A percentile compares a stretch with the other conserved stretches of the same genome.
Conservation (phyloP, 2,329 filamentous ascomycete genomes). For the Pseudogymnoascus sp. region DNA sequence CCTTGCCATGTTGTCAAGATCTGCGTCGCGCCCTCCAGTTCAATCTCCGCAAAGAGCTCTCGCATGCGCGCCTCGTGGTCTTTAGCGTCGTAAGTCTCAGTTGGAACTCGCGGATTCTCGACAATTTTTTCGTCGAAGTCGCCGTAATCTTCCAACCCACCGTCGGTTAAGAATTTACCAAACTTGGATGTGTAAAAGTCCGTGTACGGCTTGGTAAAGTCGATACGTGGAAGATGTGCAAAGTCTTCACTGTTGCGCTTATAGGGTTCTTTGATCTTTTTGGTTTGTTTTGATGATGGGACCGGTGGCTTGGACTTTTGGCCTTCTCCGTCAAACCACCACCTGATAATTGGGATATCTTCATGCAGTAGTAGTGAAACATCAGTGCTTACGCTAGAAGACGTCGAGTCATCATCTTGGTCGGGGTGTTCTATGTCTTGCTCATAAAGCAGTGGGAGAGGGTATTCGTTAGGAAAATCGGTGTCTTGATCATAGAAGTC, state of each 20-base stretch:
- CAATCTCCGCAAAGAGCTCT: neutral
- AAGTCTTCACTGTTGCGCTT: neutral
- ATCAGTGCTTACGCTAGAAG: neutral
- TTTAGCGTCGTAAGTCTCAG: neutral
- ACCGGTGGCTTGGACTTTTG: neutral
- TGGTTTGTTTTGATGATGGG: neutral
- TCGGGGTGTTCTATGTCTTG: neutral
- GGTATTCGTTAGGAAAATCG: too few species aligned
- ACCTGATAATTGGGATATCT: neutral
- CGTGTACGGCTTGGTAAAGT: neutral
- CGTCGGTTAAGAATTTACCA: neutral
- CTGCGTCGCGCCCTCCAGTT: neutral
- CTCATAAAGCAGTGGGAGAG: neutral
- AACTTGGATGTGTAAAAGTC: neutral
- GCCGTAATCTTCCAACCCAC: neutral
- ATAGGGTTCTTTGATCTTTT: neutral
- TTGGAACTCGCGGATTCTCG: neutral
- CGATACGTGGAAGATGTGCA: neutral
- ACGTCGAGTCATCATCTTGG: neutral
- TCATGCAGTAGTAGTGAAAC: neutral
- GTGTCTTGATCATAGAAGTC: too few species aligned
- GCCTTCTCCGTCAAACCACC: neutral
- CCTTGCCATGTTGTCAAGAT: conserved; percentile 3
- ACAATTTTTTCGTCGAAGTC: neutral
- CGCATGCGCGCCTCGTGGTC: neutral